Evolutionary conservation across 1,284 basidiomycete genomes (phyloP).

Genomic region (Hemileia vastatrix): DNA sequence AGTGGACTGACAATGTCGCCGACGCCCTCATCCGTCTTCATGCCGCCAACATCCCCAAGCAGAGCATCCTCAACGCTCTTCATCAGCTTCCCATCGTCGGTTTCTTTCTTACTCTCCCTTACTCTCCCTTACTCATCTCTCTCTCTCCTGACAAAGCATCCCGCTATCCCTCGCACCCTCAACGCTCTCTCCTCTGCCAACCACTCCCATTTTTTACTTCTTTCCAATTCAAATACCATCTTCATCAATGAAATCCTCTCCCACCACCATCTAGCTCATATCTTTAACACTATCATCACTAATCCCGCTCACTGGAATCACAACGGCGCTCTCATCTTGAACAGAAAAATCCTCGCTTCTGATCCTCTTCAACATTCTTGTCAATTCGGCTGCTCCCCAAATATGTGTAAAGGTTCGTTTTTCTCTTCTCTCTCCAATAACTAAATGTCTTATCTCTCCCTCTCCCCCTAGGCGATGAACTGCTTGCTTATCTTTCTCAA

Average conservation of each 20-base stretch:
- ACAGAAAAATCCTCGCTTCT: conserved; percentile 29
- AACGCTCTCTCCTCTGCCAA: too few species aligned
- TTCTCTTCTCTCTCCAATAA: neutral
- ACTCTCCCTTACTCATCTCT: too few species aligned
- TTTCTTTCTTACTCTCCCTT: too few species aligned
- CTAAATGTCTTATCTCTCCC: neutral
- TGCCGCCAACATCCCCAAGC: neutral
- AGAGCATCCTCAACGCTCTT: too few species aligned
- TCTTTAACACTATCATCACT: conserved; percentile 41
- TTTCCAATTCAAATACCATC: conserved; percentile 41
- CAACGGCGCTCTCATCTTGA: conserved; percentile 30
- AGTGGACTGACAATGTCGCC: conserved; percentile 23
- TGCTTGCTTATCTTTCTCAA: conserved; percentile 35
- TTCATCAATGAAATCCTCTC: conserved; percentile 36
- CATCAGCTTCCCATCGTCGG: too few species aligned
- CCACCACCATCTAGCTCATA: conserved; percentile 20
- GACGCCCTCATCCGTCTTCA: neutral
- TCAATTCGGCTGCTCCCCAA: conserved; percentile 39
- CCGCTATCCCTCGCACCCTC: too few species aligned
- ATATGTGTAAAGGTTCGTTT: conserved; percentile 44
- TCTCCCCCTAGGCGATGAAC: conserved; percentile 31
- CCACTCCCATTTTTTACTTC: conserved; percentile 37
- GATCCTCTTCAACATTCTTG: conserved; percentile 35
- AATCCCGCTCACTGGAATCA: conserved; percentile 38
- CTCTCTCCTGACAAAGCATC: too few species aligned